Base-by-base conservation (phyloP, 2,329 filamentous ascomycete genomes). In the Fusarium marasasianum region DNA sequence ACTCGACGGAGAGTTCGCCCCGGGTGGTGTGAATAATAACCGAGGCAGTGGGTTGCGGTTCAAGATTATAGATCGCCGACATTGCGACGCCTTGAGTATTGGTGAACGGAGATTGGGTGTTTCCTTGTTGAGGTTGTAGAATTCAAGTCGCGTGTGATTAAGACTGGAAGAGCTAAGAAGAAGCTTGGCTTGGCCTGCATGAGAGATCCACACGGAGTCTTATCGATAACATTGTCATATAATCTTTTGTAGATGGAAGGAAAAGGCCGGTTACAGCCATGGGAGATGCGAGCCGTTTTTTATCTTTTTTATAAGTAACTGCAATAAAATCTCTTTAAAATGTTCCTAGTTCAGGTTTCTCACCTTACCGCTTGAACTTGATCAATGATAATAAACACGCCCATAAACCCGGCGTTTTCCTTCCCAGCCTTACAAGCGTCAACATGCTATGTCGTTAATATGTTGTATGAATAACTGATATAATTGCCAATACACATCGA, bases 1-100 rank as follows among this genome's bases (percentile, higher is more conserved):
- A 91, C 83, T 98, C 94, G 83, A 99, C 89, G 43, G 93, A 92
- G 66, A 99, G 89, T 79, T 98, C 95, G 82, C 96, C 96, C 51
- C 92, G 87, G 12, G 94, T 97, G 15, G 96, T 99, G 83, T 97
- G 92, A 47, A 99, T 88, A 75, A 98, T 91, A 64, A 94, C 94
- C 75, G 96, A 98, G 29, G 93, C 96, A 66, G 96, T 98, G 51
- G 96, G 94, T 80, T 96, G 94, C 59, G 96, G 96, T 83, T 98
- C 96, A 79, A 97, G 94, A 78, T 97, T 97, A 84, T 98, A 98
- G 66, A 95, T 92, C 50, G 93, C 88, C 65, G 94, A 96, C 96
- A 98, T 98, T 45, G 53, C 63, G 53, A 44, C 45, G 40, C 47
- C 18, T 50, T 40, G 13, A 13, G 18, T n/a, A 15, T 53, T 57